Base-by-base conservation (phyloP, 768 basidiomycete species). In the Porphyrellus cyaneotinctus region DNA sequence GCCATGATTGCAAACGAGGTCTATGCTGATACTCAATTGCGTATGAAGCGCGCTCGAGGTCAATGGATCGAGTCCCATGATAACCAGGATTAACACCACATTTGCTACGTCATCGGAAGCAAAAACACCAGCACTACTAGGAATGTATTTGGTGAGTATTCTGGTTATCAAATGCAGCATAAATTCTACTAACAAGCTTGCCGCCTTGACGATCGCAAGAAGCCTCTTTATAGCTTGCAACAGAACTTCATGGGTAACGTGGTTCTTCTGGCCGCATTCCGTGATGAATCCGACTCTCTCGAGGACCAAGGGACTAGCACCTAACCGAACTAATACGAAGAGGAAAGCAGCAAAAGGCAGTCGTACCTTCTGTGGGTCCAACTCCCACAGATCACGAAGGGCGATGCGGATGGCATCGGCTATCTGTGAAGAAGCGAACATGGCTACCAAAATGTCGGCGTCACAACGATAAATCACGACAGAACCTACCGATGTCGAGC, bases 31-130 rank as follows among this genome's bases (percentile, higher is more conserved):
- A 41, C 74, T 74, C 41, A 86, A 66, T 8, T 80, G 80, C 23
- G 64, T 69, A 49, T 66, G 71, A 9, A 83, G 69, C 14, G 78
- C 75, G 4, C 65, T 60, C 2, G 76, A 67, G 30, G 76, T 76
- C 13, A 73, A 67, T 2, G 73, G 64, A 58, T 89, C 87, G 54
- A 86, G 74, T 2, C 74, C 83, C 24, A 89, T 63, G 3, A 84
- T 67, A 5, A 84, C 54, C 37, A 90, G 58, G 2, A 73, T 66
- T 44, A 81, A 57, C 9, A 84, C 57, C 20, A 84, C 62, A 51
- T 81, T 74, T 13, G 78, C 73, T 1, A 78, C 59, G 20, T 85
- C 81, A 6, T 70, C 62, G 8, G 60, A 55, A 15, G 79, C 61
- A 43, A 70, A 58, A 36, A 61, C 66, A 46, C 64, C 67, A 43